Conservation (phyloP, 306 rosid genomes). For the Medicago arabica region DNA sequence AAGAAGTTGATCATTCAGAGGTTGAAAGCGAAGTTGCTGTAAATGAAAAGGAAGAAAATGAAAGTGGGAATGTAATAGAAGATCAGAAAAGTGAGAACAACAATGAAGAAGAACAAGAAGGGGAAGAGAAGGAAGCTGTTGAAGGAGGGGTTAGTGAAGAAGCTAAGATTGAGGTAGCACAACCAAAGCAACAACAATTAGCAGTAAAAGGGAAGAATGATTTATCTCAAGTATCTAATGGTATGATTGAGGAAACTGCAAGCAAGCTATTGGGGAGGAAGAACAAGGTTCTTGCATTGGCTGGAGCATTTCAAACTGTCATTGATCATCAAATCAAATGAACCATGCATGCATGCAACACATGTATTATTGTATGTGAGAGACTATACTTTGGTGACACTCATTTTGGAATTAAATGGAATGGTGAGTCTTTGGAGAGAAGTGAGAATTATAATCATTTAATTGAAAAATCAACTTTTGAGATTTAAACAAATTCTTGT, state of each 20-base stretch:
- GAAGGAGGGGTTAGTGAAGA: conserved; percentile 38
- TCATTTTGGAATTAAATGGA: not conserved
- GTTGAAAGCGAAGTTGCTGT: conserved; percentile 41
- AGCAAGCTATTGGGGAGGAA: conserved; percentile 67
- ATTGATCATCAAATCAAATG: conserved; percentile 78
- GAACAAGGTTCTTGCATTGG: conserved; percentile 88
- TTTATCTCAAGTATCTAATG: conserved; percentile 60
- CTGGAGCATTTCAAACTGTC: conserved; percentile 92
- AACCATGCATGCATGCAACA: not conserved
- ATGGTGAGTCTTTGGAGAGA: not conserved
- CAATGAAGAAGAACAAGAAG: not conserved
- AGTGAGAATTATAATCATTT: not conserved
- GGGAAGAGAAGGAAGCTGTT: conserved; percentile 27
- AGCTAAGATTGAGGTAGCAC: conserved; percentile 30
- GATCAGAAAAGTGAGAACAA: conserved; percentile 34
- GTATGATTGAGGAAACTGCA: conserved; percentile 75
- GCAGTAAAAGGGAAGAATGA: conserved; percentile 54
- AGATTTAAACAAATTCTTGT: not conserved
- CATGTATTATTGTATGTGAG: not conserved
- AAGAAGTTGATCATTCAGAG: not conserved
- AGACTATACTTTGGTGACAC: conserved; percentile 7
- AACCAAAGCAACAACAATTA: conserved; percentile 37
- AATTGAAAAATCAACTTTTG: not conserved
- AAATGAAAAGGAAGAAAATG: conserved; percentile 38
- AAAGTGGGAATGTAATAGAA: conserved; percentile 10